These are phyloP conservation scores for Aspergillus carlsbadensis DNA, from an alignment of 495 filamentous ascomycete genomes.

Conservation along the genomic window DNA sequence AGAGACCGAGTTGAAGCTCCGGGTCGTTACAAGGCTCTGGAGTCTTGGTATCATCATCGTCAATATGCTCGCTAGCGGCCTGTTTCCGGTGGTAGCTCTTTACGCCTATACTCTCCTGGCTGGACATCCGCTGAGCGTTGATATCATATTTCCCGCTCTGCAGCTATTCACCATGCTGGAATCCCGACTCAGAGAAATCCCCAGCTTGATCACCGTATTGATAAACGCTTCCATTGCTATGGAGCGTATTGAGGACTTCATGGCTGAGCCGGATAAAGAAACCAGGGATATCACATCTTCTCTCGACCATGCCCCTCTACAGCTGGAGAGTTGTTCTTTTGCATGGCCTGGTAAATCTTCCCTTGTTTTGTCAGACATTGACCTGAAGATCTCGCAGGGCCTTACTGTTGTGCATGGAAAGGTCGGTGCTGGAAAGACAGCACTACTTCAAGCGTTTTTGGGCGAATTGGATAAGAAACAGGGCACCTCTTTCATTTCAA, in stretches of 20 bases:
- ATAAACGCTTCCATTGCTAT: conserved; percentile 75
- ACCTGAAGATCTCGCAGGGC: conserved; percentile 58
- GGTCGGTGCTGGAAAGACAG: conserved; percentile 79
- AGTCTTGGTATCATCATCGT: conserved; percentile 56
- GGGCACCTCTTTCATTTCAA: conserved; percentile 59
- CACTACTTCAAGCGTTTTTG: conserved; percentile 72
- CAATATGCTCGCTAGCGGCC: conserved; percentile 61
- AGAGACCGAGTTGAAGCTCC: conserved; percentile 62
- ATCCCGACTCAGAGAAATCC: conserved; percentile 65
- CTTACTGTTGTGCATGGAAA: conserved; percentile 69
- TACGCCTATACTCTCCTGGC: conserved; percentile 73
- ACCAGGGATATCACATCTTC: conserved; percentile 32
- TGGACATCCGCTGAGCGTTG: conserved; percentile 62
- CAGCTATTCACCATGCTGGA: conserved; percentile 76
- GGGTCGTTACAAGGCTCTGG: conserved; percentile 64
- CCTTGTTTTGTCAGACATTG: conserved; percentile 62
- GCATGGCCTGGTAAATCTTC: conserved; percentile 68
- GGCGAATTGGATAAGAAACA: conserved; percentile 70
- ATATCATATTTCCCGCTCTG: conserved; percentile 78
- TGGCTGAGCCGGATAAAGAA: conserved; percentile 77
- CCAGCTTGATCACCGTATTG: conserved; percentile 65
- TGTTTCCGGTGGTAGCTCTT: conserved; percentile 77
- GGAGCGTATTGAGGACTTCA: conserved; percentile 77
- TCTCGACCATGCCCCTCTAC: conserved; percentile 35
- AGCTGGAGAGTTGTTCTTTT: conserved; percentile 65